These are phyloP conservation scores for Trichosporon sp. DNA, from an alignment of 1,284 basidiomycete genomes.

Conservation along the genomic window DNA sequence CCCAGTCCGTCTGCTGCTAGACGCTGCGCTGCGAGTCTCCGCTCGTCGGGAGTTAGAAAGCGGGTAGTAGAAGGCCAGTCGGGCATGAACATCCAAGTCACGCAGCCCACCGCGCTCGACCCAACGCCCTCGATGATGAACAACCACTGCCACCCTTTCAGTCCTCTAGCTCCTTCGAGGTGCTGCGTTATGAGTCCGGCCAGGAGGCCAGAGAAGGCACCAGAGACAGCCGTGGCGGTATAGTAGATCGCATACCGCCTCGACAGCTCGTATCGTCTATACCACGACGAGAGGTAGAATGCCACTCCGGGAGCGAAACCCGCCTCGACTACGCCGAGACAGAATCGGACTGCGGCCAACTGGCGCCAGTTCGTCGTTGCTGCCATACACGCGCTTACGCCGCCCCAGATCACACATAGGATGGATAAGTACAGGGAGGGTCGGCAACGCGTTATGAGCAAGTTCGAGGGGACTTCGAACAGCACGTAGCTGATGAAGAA, in stretches of 20 bases:
- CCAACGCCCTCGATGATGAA: slow-evolving; percentile 45
- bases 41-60: slow-evolving; percentile 48
- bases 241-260: slow-evolving; percentile 40
- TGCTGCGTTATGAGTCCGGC: slow-evolving; percentile 45
- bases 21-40: slow-evolving; percentile 47
- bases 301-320: slow-evolving; percentile 42
- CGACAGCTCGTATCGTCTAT: slow-evolving; percentile 14
- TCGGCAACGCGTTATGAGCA: slow-evolving; percentile 31
- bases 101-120: slow-evolving; percentile 30
- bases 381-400: slow-evolving; percentile 38
- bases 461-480: slow-evolving; percentile 40
- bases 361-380: slow-evolving; percentile 31
- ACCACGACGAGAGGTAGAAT: slow-evolving; percentile 25
- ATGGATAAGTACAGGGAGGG: slow-evolving; percentile 34
- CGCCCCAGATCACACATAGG: slow-evolving; percentile 39
- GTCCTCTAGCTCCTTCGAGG: slow-evolving; percentile 41
- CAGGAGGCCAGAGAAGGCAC: slow-evolving; percentile 48
- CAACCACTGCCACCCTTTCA: slow-evolving; percentile 46
- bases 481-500: slow-evolving; percentile 36
- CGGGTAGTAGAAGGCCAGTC: slow-evolving; percentile 48
- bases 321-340: slow-evolving; percentile 29
- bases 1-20: slow-evolving; percentile 48
- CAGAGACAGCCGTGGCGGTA: slow-evolving; percentile 46
- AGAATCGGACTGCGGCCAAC: slow-evolving; percentile 40
- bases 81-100: slow-evolving; percentile 40